A percentile compares a stretch with the other conserved stretches of the same genome.
Conservation (phyloP, 2,329 filamentous ascomycete species). For the Diaporthe citri region DNA sequence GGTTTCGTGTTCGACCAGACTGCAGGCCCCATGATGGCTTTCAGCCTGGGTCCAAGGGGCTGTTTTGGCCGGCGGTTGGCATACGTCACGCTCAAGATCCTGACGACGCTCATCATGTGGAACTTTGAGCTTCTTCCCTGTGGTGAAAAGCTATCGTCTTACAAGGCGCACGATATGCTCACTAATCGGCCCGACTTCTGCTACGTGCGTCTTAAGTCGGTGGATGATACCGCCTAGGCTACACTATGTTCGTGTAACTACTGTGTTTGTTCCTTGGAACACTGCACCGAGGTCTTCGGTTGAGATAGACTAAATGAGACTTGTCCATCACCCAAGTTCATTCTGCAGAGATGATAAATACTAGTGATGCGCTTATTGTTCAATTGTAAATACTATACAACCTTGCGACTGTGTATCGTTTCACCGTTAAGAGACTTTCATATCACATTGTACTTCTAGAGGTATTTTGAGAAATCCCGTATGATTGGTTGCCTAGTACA, state of each 20-base stretch:
- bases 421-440: background rate
- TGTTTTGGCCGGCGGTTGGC: constrained; percentile 48
- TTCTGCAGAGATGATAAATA: background rate
- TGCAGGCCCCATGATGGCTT: constrained; percentile 45
- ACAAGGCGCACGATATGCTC: constrained; percentile 24
- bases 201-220: background rate
- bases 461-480: background rate
- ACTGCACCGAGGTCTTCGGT: too few species aligned
- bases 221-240: background rate
- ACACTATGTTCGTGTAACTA: background rate
- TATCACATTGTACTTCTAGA: background rate
- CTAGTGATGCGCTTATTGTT: background rate
- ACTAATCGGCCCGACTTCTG: constrained; percentile 25
- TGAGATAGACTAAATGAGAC: background rate
- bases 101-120: constrained; percentile 45
- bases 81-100: constrained; percentile 46
- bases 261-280: too few species aligned
- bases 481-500: background rate
- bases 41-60: constrained; percentile 43
- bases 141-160: constrained; percentile 19
- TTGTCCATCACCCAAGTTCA: background rate
- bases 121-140: constrained; percentile 40
- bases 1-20: constrained; percentile 41
- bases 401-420: background rate
- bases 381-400: background rate